Evolutionary conservation across 306 rosid genomes (phyloP), one percentile per base, ranked within the genome.

Genomic region (Clitoria ternatea): DNA sequence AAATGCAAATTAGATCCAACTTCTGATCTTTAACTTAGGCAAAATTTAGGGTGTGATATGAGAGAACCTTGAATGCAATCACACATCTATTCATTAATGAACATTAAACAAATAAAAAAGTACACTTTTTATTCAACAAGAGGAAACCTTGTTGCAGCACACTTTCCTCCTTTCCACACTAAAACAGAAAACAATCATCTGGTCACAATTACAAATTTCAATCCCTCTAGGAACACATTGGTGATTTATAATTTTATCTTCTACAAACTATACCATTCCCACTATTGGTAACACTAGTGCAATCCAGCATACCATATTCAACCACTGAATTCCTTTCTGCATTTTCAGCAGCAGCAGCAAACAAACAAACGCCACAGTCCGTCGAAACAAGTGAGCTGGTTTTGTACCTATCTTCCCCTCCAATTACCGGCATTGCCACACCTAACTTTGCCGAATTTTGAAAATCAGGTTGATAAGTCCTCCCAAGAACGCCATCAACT

Each of bases 401-500:
- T 72, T 74, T 77, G 74, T 92, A 90, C 84, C 47, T 82, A 32
- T 88, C 75, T 77, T 88, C 97, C 29, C 97, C 98, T 70, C 96
- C 96, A 30, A 92, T 82, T 6, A 92, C 85, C 0, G 97, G 87
- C 97, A 92, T 90, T 1, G 96, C 90, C 36, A 90, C 91, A 0
- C 98, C 98, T 1, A 73, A 70, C 83, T 85, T 90, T 1, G 86
- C 93, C 0, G 96, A 93, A 39, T 86, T 90, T 52, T 79, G 37
- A 45, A 92, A 92, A 76, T 90, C 91, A 0, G 89, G 96, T 70
- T 81, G 89, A 30, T 90, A 92, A 75, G 98, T 88, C 83, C 91
- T 86, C 4, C 97, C 97, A 26, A 92, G 87, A 26, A 92, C 90
- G 60, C 98, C 93, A 76, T 92, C 98, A 43, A 90, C 91, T 55